Evolutionary conservation across 352 stramenopile genomes (phyloP).

Genomic region (Vaucheria bursata): DNA sequence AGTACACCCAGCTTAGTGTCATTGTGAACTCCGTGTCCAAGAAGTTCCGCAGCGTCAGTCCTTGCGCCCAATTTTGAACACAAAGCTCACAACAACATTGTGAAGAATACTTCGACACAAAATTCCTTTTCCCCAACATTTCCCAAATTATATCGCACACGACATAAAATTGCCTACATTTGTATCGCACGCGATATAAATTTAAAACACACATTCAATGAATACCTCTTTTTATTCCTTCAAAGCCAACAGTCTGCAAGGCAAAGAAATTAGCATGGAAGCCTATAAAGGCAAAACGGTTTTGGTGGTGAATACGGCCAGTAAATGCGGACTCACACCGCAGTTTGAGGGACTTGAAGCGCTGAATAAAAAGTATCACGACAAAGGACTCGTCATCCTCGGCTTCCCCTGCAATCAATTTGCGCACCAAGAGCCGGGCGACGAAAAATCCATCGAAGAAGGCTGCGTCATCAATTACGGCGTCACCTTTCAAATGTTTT

Average conservation of each 20-base stretch:
- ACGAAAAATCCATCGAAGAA: constrained; percentile 52
- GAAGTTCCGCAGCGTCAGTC: too few species aligned
- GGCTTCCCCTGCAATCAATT: constrained; percentile 84
- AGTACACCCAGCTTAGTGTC: too few species aligned
- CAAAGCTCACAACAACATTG: too few species aligned
- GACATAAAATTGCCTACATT: too few species aligned
- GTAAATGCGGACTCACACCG: neutral
- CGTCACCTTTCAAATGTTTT: constrained; percentile 68
- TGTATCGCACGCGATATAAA: too few species aligned
- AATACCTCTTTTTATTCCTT: neutral
- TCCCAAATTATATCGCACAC: too few species aligned
- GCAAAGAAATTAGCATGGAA: neutral
- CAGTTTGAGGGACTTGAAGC: neutral
- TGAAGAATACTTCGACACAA: too few species aligned
- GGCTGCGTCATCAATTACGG: constrained; percentile 63
- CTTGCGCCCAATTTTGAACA: too few species aligned
- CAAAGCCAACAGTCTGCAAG: neutral
- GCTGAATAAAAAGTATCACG: constrained; percentile 52
- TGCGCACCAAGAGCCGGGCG: constrained; percentile 63
- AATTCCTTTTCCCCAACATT: too few species aligned
- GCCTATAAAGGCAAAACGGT: neutral
- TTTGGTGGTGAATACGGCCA: neutral
- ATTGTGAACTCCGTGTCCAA: too few species aligned
- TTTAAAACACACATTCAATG: too few species aligned
- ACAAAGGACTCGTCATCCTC: constrained; percentile 53